Evolutionary conservation across 495 filamentous ascomycete species (phyloP), one percentile per base, ranked within the genome.

Genomic region (Umbilicaria muhlenbergii): DNA sequence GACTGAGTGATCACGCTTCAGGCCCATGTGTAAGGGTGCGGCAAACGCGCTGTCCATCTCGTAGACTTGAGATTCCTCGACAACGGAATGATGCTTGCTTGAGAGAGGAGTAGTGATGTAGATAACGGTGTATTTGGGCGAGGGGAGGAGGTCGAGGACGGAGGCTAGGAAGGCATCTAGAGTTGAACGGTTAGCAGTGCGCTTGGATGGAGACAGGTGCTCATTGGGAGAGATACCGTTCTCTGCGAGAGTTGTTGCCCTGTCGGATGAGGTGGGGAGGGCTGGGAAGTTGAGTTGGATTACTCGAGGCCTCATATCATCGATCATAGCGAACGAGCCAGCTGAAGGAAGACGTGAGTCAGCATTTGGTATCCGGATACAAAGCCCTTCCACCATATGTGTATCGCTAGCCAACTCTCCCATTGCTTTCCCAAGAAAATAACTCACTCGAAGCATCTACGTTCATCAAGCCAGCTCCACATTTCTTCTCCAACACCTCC

Each of bases 401-500:
- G 1, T 10, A 28, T 28, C 24, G 24, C 24, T 10, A 6, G 24
- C 8, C 8, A 28, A 28, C 24, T 28, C 24, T 5, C 24, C 24
- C 24, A 5, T 28, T 6, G 24, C 24, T 28, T 10, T 28, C 24
- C 24, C 6, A 28, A 28, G 24, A 7, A 15, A 16, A 32, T 38
- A 42, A 67, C 65, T 58, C 65, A 86, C 80, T 77, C 45, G 81
- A 77, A 44, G 71, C 70, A 58, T 77, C 73, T 31, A 85, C 61
- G 39, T 64, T 61, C 41, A 69, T 62, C 16, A 62, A 60, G 52
- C 67, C 56, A 13, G 70, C 68, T 41, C 67, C 69, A 55, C 77
- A 76, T 49, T 66, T 59, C 32, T 66, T 59, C 43, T 68, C 63
- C 39, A 83, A 52, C 14, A 65, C 44, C 36, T 64, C 55, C 40